Conservation (phyloP, 1,284 basidiomycete species). For the Tylopilus sp. region DNA sequence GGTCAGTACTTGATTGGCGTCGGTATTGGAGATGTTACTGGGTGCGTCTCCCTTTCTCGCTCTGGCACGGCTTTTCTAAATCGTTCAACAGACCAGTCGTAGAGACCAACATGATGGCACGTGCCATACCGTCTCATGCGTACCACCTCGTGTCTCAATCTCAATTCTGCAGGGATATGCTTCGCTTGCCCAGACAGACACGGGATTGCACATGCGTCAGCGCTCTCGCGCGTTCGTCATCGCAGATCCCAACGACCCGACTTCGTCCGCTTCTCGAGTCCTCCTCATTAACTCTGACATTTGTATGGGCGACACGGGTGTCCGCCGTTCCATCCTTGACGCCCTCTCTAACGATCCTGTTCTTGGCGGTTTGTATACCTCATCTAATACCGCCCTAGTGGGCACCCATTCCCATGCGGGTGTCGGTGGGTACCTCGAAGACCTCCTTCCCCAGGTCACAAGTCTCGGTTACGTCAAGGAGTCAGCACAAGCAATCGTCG, state of each 20-base stretch:
- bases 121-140: constrained; percentile 17
- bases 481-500: constrained; percentile 76
- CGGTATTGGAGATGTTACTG: constrained; percentile 83
- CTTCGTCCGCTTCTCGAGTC: constrained; percentile 65
- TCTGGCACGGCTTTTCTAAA: constrained; percentile 2
- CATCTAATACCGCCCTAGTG: constrained; percentile 81
- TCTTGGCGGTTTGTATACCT: constrained; percentile 74
- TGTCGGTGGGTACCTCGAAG: constrained; percentile 83
- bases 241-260: constrained; percentile 54
- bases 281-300: constrained; percentile 87
- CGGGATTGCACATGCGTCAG: constrained; percentile 85
- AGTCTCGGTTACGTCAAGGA: constrained; percentile 79
- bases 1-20: constrained; percentile 41
- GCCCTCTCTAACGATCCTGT: constrained; percentile 57
- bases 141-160: constrained; percentile 5
- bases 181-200: constrained; percentile 73
- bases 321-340: constrained; percentile 76
- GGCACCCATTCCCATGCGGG: constrained; percentile 85
- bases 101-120: constrained; percentile 83
- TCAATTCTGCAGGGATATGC: constrained; percentile 74
- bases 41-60: constrained; percentile 49
- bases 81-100: constrained; percentile 67
- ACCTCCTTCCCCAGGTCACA: constrained; percentile 82
- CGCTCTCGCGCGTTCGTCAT: constrained; percentile 83
- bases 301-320: constrained; percentile 83